Evolutionary conservation across 768 basidiomycete genomes (phyloP), one percentile per base, ranked within the genome.

Genomic region (Trametes sanguinea): DNA sequence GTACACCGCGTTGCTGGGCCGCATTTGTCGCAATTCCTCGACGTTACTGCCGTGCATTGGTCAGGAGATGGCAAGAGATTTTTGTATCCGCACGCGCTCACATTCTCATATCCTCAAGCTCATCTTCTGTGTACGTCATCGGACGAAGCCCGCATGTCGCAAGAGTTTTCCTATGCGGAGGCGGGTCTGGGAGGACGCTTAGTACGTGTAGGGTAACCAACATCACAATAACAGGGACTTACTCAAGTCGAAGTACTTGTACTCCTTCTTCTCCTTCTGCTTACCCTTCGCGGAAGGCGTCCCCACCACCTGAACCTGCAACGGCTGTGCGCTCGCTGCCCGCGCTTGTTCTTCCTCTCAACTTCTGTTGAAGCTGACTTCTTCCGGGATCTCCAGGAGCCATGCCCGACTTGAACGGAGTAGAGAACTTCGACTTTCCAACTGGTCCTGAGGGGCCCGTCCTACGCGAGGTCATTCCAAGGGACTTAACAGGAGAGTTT

Each of bases 1-100:
- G 69, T 83, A 85, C 29, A 77, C 66, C 0, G 88, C 88, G 35
- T 79, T 76, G 6, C 74, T 69, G 1, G 83, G 86, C 1, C 81
- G 83, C 46, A 90, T 83, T 67, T 83, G 81, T 27, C 69, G 69
- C 2, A 90, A 76, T 61, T 83, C 85, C 32, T 72, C 63, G 16
- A 80, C 60, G 66, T 84, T 79, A 64, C 88, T 89, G 62, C 9
- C n/a, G 11, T 22, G 52, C 8, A 16, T 43, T 27, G 47, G 14
- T 30, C 13, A 40, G 14, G 7, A 30, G 17, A 11, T 32, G 22
- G 13, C 5, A 55, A 35, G 1, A n/a, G 27, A 30, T 22, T 37
- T 2, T 14, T 5, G 30, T 17, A 45, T 27, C 10, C 32, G 11
- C 45, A 44, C 42, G 57, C 69, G 57, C 69, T 30, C 55, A 72